These are phyloP conservation scores for Selaginella moellendorffii DNA, from an alignment of 75 land plant genomes.

Conservation along the genomic window DNA sequence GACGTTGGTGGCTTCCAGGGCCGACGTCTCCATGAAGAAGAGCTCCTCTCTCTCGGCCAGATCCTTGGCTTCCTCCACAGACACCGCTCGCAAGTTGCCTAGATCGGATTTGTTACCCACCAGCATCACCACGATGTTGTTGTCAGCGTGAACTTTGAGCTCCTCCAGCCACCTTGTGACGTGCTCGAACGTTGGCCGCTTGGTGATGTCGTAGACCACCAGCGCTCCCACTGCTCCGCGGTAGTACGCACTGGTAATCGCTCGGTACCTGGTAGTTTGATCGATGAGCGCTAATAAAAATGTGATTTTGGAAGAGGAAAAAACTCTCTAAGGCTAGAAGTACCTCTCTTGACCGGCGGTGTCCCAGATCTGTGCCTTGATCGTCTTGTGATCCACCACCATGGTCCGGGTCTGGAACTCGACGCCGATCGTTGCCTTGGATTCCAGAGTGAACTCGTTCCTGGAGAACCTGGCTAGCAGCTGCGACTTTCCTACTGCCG, in stretches of 20 bases:
- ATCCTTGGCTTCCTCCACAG: constrained; percentile 67
- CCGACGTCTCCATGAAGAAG: constrained; percentile 79
- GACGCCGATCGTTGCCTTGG: constrained; percentile 32
- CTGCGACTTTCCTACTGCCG: constrained; percentile 31
- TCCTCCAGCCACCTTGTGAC: constrained; percentile 25
- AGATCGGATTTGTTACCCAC: constrained; percentile 81
- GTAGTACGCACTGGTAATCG: constrained; percentile 24
- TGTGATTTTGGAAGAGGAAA: too few relatives aligned
- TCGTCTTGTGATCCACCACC: constrained; percentile 19
- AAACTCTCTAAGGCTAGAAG: too few relatives aligned
- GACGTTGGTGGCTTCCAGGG: constrained; percentile 60
- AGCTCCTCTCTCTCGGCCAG: constrained; percentile 64
- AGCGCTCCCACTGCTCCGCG: constrained; percentile 28
- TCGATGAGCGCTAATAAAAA: too few relatives aligned
- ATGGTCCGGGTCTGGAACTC: constrained; percentile 34
- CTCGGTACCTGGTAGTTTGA: constrained; percentile 15
- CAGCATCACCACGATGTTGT: constrained; percentile 57
- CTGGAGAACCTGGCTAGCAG: constrained; percentile 29
- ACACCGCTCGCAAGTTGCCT: constrained; percentile 52
- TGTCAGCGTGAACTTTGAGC: constrained; percentile 30
- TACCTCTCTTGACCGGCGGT: constrained; percentile 36
- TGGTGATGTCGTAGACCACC: constrained; percentile 28
- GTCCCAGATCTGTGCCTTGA: constrained; percentile 43
- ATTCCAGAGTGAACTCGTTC: constrained; percentile 29
- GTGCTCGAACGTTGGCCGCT: constrained; percentile 18